Evolutionary conservation across 345 rosid species (phyloP).

Genomic region (Reutealis trisperma): DNA sequence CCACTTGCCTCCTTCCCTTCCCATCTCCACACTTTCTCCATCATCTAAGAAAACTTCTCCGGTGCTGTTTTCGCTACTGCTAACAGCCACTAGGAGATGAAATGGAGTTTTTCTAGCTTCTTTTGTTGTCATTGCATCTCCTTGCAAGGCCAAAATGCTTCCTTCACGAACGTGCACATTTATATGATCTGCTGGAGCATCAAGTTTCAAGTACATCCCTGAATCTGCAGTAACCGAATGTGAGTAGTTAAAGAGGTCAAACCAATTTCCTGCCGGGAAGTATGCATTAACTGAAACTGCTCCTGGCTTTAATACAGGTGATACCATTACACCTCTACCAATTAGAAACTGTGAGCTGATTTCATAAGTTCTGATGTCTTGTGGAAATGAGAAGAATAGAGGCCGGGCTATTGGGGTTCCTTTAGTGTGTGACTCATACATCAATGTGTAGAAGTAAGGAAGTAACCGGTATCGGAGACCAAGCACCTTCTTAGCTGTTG

Average conservation of each 20-base stretch:
- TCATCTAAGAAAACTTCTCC: slow-evolving; percentile 71
- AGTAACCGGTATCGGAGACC: slow-evolving; percentile 66
- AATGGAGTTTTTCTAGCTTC: slow-evolving; percentile 57
- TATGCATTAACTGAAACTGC: slow-evolving; percentile 47
- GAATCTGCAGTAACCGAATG: slow-evolving; percentile 31
- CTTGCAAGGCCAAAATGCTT: slow-evolving; percentile 66
- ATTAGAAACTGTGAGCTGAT: slow-evolving; percentile 56
- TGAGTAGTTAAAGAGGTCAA: slow-evolving; percentile 60
- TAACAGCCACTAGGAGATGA: slow-evolving; percentile 50
- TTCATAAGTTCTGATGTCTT: slow-evolving; percentile 49
- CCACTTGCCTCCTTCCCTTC: slow-evolving; percentile 54
- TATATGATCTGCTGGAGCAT: slow-evolving; percentile 55
- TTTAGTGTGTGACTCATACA: slow-evolving; percentile 56
- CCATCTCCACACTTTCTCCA: slow-evolving; percentile 59
- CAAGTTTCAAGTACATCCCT: slow-evolving; percentile 47
- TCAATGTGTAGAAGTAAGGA: slow-evolving; percentile 65
- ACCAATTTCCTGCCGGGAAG: slow-evolving; percentile 70
- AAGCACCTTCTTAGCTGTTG: slow-evolving; percentile 63
- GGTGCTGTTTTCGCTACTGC: slow-evolving; percentile 35
- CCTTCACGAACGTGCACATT: slow-evolving; percentile 65
- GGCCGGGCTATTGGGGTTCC: slow-evolving; percentile 78
- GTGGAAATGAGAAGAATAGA: slow-evolving; percentile 67
- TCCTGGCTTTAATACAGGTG: slow-evolving; percentile 51
- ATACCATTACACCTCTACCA: slow-evolving; percentile 63
- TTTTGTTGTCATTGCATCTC: slow-evolving; percentile 61